A percentile compares a stretch with the other conserved stretches of the same genome.
Conservation (phyloP, 1,139 yeast species). For the Zygoascus hellenicus region DNA sequence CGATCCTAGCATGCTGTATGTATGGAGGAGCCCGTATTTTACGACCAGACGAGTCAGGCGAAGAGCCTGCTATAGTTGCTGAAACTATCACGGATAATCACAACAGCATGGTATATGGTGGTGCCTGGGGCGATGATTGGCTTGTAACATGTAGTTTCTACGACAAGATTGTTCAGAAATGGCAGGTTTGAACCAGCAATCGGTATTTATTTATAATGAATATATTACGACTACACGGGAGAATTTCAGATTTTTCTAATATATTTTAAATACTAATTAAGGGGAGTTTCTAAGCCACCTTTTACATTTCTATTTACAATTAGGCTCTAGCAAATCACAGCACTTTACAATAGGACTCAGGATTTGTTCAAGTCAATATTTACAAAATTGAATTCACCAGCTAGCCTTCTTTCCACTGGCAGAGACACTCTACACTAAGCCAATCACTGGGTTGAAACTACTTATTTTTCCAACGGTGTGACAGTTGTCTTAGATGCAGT, state of each 20-base stretch:
- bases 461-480: not conserved
- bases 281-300: no score
- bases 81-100: constrained; percentile 63
- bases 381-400: no score
- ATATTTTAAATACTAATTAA: no score
- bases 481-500: constrained; percentile 11
- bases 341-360: no score
- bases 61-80: constrained; percentile 39
- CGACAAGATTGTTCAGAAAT: constrained; percentile 71
- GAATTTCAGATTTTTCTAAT: no score
- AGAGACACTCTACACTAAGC: no score
- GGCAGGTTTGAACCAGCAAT: constrained; percentile 38
- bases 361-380: no score
- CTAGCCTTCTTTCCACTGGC: no score
- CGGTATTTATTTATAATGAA: not conserved
- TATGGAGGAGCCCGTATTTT: constrained; percentile 85
- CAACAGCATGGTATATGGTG: constrained; percentile 92
- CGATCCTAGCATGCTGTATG: constrained; percentile 79
- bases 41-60: constrained; percentile 30
- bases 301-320: no score
- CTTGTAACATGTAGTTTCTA: constrained; percentile 86
- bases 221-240: not conserved
- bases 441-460: not conserved
- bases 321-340: no score
- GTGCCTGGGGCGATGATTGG: constrained; percentile 65